These are phyloP conservation scores for Lipomyces sp. DNA, from an alignment of 805 yeast genomes.

Conservation along the genomic window DNA sequence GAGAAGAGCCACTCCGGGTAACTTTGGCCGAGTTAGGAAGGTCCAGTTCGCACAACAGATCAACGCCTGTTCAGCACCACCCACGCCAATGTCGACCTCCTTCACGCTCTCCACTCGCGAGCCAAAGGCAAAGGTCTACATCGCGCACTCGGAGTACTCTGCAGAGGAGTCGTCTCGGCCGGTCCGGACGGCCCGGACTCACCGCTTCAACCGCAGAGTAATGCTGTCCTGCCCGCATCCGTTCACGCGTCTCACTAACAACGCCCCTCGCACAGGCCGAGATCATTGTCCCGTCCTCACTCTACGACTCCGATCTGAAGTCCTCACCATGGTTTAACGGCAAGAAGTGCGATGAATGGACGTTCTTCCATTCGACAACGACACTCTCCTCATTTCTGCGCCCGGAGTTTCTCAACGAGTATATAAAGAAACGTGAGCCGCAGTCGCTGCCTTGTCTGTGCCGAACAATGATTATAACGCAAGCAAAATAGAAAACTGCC, in stretches of 20 bases:
- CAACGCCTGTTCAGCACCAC: no score
- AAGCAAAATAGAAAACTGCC: conserved; percentile 18
- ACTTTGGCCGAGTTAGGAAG: no score
- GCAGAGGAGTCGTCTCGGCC: neutral
- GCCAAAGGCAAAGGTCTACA: conserved; percentile 22
- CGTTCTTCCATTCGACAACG: conserved; percentile 17
- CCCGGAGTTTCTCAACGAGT: conserved; percentile 19
- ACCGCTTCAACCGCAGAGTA: conserved; percentile 24
- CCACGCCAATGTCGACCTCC: conserved; percentile 30
- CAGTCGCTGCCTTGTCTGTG: no score
- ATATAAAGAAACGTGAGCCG: conserved; percentile 18
- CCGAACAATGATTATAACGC: no score
- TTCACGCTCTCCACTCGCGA: conserved; percentile 12
- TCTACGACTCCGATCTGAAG: conserved; percentile 4
- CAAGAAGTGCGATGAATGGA: conserved; percentile 7
- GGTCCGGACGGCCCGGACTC: conserved; percentile 12
- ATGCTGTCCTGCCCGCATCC: neutral
- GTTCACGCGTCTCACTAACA: neutral
- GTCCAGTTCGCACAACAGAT: no score
- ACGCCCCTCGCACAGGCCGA: conserved; percentile 12
- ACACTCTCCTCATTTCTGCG: conserved; percentile 15
- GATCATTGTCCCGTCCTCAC: conserved; percentile 8
- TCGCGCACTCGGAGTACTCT: conserved; percentile 2
- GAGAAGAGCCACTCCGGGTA: no score
- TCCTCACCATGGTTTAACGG: conserved; percentile 7